Evolutionary conservation across 805 yeast species (phyloP).

Genomic region (Yarrowia sp.): DNA sequence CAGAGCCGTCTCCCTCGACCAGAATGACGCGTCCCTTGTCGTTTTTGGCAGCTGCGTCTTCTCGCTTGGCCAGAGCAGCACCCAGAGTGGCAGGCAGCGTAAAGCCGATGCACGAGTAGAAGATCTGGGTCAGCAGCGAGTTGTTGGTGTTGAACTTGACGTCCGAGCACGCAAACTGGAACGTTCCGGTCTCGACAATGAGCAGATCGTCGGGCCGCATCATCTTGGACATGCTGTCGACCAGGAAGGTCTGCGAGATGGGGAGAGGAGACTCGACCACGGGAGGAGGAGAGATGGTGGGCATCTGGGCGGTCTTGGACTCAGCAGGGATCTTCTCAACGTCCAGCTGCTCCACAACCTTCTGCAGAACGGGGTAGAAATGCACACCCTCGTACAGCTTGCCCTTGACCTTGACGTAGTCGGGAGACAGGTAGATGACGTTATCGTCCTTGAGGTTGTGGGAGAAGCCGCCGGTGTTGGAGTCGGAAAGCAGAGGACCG

Average conservation of each 20-base stretch:
- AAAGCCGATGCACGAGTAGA: slow-evolving; percentile 86
- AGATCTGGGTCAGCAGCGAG: slow-evolving; percentile 64
- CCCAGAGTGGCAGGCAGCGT: slow-evolving; percentile 90
- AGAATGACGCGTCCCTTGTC: slow-evolving; percentile 65
- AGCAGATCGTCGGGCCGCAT: slow-evolving; percentile 70
- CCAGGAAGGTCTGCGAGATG: slow-evolving; percentile 55
- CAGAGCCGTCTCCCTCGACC: slow-evolving; percentile 91
- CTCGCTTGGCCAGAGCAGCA: slow-evolving; percentile 70
- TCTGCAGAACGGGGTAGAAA: slow-evolving; percentile 60
- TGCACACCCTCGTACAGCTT: slow-evolving; percentile 53
- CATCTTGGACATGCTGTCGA: slow-evolving; percentile 54
- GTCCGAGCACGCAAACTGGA: slow-evolving; percentile 79
- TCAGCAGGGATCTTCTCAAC: slow-evolving; percentile 44
- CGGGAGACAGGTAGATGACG: slow-evolving; percentile 60
- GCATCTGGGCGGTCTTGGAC: slow-evolving; percentile 45
- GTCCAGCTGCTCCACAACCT: slow-evolving; percentile 54
- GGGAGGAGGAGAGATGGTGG: slow-evolving; percentile 48
- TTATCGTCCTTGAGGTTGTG: slow-evolving; percentile 55
- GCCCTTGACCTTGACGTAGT: slow-evolving; percentile 58
- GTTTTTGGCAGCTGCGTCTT: slow-evolving; percentile 45
- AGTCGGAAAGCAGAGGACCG: slow-evolving; percentile 73
- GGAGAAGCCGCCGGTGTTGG: slow-evolving; percentile 71
- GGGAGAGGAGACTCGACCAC: slow-evolving; percentile 41
- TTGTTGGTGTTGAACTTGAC: slow-evolving; percentile 63
- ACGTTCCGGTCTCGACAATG: slow-evolving; percentile 84